Evolutionary conservation across 2,329 filamentous ascomycete species (phyloP), one percentile per base, ranked within the genome.

Genomic region (Massarina eburnea): DNA sequence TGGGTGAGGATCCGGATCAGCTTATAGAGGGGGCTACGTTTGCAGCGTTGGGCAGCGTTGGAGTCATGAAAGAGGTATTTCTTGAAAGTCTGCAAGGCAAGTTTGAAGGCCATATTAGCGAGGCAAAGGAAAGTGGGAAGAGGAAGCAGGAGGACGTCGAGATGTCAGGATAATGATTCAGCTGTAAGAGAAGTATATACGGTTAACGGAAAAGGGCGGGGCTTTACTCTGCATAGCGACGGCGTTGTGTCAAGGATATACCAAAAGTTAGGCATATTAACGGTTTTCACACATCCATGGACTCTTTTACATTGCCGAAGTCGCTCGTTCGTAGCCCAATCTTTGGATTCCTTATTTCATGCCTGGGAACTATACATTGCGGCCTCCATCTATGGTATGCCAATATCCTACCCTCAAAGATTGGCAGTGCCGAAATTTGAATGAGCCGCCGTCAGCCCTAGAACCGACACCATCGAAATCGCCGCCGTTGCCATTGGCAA

Each of bases 1-100:
- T 67, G 54, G 75, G 71, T 39, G 61, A 59, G 42, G 69, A 66
- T 43, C 72, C 72, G 34, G 81, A 84, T 47, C 68, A 75, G 15
- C 67, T 88, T 40, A 74, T 85, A 24, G 82, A 87, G 57, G 78
- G 78, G 49, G 83, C 84, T 41, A 81, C 85, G 22, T 79, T 81
- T 61, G 82, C 83, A 26, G 83, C 84, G 34, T 68, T 77, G 15
- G 78, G 81, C 32, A 76, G 80, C 26, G 74, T 84, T 48, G 71
- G 76, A 2, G 83, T 87, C 32, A 72, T 87, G 39, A 76, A 76
- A 40, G 81, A 83, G 44, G 82, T 83, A 42, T 72, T 86, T 14
- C 79, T 76, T 44, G 84, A 87, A 41, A 56, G 61, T 39, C 44
- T 68, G 14, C 55, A 64, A 42, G 53, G 57, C 18, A 70, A 69